A percentile compares a stretch with the other conserved stretches of the same genome.
These are phyloP conservation scores for Amanita thiersii DNA, from an alignment of 768 basidiomycete species.

Conservation along the genomic window DNA sequence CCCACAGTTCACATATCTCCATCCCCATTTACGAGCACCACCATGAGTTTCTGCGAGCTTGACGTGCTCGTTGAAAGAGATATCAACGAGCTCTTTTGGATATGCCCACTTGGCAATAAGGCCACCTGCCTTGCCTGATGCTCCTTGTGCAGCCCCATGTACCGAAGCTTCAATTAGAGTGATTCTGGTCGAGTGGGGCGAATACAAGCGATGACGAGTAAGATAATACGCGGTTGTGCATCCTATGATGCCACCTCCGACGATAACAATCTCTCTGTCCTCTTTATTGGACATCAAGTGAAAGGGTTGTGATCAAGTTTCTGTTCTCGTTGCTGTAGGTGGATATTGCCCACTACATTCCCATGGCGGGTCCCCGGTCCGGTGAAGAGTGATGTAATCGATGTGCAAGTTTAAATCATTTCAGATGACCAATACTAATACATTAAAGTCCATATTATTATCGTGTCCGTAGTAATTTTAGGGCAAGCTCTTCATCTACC, in stretches of 20 bases:
- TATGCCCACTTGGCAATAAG: conserved; percentile 85
- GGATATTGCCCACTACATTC: too few relatives aligned
- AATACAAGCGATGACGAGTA: conserved; percentile 44
- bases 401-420: too few relatives aligned
- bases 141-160: conserved; percentile 64
- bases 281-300: neutral
- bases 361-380: too few relatives aligned
- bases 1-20: conserved; percentile 66
- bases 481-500: conserved; percentile 11
- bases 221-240: conserved; percentile 80
- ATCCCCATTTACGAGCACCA: conserved; percentile 75
- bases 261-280: conserved; percentile 50
- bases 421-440: neutral
- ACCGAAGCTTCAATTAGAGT: conserved; percentile 68
- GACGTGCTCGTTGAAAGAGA: conserved; percentile 72
- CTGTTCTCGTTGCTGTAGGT: neutral
- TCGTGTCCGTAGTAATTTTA: conserved; percentile 4
- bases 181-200: conserved; percentile 30
- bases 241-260: conserved; percentile 86
- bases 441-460: conserved; percentile 1
- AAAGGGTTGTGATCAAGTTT: neutral
- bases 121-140: conserved; percentile 80
- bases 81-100: conserved; percentile 55
- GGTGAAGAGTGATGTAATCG: too few relatives aligned
- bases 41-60: conserved; percentile 61